These are phyloP conservation scores for Priceomyces melissophilus DNA, from an alignment of 805 yeast genomes.

Conservation along the genomic window DNA sequence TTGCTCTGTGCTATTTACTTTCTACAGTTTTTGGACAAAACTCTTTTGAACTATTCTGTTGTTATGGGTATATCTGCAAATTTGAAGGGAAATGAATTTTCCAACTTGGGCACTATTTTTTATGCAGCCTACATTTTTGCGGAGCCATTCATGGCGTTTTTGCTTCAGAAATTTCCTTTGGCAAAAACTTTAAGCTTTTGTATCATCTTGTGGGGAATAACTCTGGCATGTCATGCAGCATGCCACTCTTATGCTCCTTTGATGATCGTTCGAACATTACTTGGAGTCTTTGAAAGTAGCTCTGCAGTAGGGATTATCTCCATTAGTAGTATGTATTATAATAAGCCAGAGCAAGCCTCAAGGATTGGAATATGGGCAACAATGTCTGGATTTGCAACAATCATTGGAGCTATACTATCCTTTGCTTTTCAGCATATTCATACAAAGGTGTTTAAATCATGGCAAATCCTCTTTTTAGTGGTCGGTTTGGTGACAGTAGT, in stretches of 20 bases:
- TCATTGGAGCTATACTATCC: slow-evolving; percentile 43
- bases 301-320: slow-evolving; percentile 56
- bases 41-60: slow-evolving; percentile 58
- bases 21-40: slow-evolving; percentile 57
- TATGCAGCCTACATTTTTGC: slow-evolving; percentile 53
- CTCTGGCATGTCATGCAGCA: slow-evolving; percentile 49
- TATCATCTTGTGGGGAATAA: slow-evolving; percentile 52
- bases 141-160: slow-evolving; percentile 42
- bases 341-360: slow-evolving; percentile 47
- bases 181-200: slow-evolving; percentile 48
- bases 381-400: slow-evolving; percentile 56
- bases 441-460: slow-evolving; percentile 37
- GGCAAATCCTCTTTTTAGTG: slow-evolving; percentile 59
- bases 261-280: slow-evolving; percentile 51
- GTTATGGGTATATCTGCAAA: slow-evolving; percentile 59
- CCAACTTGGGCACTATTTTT: slow-evolving; percentile 51
- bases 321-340: slow-evolving; percentile 62
- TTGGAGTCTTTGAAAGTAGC: slow-evolving; percentile 55
- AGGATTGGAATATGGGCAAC: slow-evolving; percentile 56
- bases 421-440: slow-evolving; percentile 53
- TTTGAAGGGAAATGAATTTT: slow-evolving; percentile 45
- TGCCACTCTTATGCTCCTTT: slow-evolving; percentile 50
- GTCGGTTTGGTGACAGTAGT: slow-evolving; percentile 52
- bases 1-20: slow-evolving; percentile 52
- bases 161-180: slow-evolving; percentile 50